A percentile compares a stretch with the other conserved stretches of the same genome.
Evolutionary conservation across 2,329 filamentous ascomycete species (phyloP).

Genomic region (Pseudocercospora fijiensis): DNA sequence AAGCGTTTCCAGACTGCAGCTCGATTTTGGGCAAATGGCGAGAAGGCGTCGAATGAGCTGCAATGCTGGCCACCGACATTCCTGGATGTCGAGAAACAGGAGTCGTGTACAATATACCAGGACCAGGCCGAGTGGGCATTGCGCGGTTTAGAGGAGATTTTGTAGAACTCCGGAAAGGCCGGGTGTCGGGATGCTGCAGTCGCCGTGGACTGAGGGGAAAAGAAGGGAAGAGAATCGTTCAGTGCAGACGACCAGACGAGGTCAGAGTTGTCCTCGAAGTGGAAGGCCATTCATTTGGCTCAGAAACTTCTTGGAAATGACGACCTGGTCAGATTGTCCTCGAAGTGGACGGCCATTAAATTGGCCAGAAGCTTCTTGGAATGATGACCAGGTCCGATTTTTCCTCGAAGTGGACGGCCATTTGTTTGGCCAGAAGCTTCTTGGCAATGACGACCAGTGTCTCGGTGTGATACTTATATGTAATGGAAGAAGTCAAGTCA

Average conservation of each 20-base stretch:
- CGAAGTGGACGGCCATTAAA: background rate
- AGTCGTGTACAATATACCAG: background rate
- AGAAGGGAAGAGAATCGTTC: no score
- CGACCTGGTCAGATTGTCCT: background rate
- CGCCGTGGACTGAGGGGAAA: no score
- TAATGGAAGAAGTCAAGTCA: no score
- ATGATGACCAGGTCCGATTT: no score
- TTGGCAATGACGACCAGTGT: no score
- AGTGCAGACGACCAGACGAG: background rate
- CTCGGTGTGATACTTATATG: no score
- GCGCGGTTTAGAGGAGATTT: no score
- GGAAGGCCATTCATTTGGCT: background rate
- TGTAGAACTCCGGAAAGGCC: no score
- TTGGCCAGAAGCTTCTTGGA: no score
- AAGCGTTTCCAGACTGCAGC: conserved; percentile 4
- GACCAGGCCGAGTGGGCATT: background rate
- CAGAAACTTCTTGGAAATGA: background rate
- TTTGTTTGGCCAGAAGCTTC: no score
- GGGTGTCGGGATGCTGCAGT: no score
- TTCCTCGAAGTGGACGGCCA: no score
- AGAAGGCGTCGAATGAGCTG: background rate
- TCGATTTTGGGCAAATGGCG: background rate
- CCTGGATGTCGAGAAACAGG: background rate
- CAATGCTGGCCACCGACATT: conserved; percentile 8
- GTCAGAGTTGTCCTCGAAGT: background rate